phyloP scores from a whole-genome alignment of 2,329 filamentous ascomycete species.

The Lecanicillium sp. region DNA sequence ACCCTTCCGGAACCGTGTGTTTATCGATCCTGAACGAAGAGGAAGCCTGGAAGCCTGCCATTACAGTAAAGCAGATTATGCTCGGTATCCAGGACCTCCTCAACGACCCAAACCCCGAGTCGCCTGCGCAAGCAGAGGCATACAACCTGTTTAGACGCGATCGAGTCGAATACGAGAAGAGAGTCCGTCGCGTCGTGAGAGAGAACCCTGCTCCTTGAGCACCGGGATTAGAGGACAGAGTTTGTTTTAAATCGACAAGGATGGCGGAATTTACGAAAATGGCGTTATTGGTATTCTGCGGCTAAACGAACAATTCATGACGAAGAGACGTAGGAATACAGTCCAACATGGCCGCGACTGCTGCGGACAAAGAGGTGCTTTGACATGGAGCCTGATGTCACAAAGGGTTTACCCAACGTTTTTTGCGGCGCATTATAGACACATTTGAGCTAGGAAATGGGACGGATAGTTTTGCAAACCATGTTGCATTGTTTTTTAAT shows the following conservation, averaged over 20 bases:
- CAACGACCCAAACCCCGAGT: conserved; percentile 94
- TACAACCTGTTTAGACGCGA: conserved; percentile 97
- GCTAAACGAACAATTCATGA: no score
- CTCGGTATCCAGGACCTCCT: conserved; percentile 93
- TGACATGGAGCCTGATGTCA: no score
- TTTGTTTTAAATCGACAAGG: neutral
- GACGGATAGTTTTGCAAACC: no score
- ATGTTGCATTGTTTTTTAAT: no score
- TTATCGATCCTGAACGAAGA: conserved; percentile 97
- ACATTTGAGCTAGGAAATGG: no score
- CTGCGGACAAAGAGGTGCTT: no score
- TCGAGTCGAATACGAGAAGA: conserved; percentile 75
- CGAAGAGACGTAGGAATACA: no score
- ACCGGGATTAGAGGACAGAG: neutral
- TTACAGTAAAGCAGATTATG: conserved; percentile 96
- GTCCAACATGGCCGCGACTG: no score
- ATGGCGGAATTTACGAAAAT: neutral
- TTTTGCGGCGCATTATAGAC: no score
- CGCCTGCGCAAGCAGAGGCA: conserved; percentile 91
- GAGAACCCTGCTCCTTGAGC: conserved; percentile 72
- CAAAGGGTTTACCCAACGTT: no score
- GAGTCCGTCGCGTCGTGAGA: conserved; percentile 76
- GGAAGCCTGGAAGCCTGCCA: conserved; percentile 96
- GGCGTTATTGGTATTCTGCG: neutral
- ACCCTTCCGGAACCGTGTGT: conserved; percentile 95